Base-by-base conservation (phyloP, 768 basidiomycete species). In the Dacryopinax spathularia region DNA sequence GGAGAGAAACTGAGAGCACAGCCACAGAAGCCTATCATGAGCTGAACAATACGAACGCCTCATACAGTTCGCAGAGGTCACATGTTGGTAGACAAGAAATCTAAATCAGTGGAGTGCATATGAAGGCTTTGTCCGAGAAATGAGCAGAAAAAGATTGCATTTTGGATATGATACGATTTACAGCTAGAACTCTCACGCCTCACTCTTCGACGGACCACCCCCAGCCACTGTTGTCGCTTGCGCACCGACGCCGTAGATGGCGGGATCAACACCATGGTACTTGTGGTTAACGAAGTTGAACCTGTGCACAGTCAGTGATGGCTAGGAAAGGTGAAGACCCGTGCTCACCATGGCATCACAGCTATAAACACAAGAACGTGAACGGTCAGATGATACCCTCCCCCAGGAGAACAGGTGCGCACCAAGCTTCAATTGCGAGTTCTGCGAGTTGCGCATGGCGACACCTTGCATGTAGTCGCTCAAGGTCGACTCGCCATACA, bases 261-360 rank as follows among this genome's bases (percentile, higher is more conserved):
- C 82, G 20, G 87, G 81, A 69, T 94, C 88, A 9, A 85, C 84
- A 1, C 92, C 92, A 71, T 95, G 93, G 72, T 84, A 76, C 41
- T 84, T 85, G 73, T 96, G 93, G 73, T 94, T 88, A 69, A 94
- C 93, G 60, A 97, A 78, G 78, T 98, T 98, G 76, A 98, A 84
- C 93, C 92, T 95, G 70, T 39, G 65, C 60, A 39, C 1, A 27
- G 31, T 25, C 33, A 2, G 20, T 34, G 62, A 48, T 18, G n/a
- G 35, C 33, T 22, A 12, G 35, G 0, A 12, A 13, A 13, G 65
- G 25, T 34, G 10, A 34, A 63, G n/a, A 10, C 20, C 5, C 10
- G 56, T 33, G 72, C 85, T 73, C 71, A 88, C 88, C 89, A 88
- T 25, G 88, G 89, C 73, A 92, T 84, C 36, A 80, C 78, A 67